Base-by-base conservation (phyloP, 2,329 filamentous ascomycete species). In the Ophiostoma sp. region DNA sequence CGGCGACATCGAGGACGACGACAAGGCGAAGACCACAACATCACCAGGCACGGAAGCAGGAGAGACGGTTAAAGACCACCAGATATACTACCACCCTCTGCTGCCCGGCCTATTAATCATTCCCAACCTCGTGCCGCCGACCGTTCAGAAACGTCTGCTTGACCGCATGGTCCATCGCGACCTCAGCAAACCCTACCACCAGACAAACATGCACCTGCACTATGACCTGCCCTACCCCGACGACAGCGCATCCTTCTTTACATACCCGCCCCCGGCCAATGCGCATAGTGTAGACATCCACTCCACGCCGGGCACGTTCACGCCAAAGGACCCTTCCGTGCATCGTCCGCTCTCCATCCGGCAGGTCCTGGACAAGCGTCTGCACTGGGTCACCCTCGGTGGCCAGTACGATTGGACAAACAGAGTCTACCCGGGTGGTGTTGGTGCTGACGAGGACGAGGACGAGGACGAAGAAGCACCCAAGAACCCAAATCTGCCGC, bases 361-460 rank as follows among this genome's bases (percentile, higher is more conserved):
- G 67, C 89, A 89, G 76, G 87, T 94, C 39, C 83, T 98, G 62
- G 86, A 89, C 71, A 90, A 89, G 73, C 94, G 92, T 72, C 85
- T 98, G 33, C 92, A 94, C 74, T 99, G 95, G 95, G 87, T 96
- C 60, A 98, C 94, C 0, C 86, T 99, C 2, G 95, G 95, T 67
- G 94, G 93, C 0, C 95, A 98, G 78, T 98, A 98, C 79, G 92
- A 98, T 81, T 98, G 94, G 95, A 96, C 93, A 0, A 86, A 87
- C 70, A 94, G 96, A 74, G 81, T 87, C 15, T 98, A 98, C 76
- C 93, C 94, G 0, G 78, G 64, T 0, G 72, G 66, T 35, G 57
- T 69, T 4, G 44, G 35, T 15, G 60, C 15, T 20, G 68, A 62
- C 11, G 69, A 68, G 1, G 68, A 82, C 11, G 83, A 85, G n/a